Conservation (phyloP, 73 alveolate species). For the Tetrahymena elliotti region DNA sequence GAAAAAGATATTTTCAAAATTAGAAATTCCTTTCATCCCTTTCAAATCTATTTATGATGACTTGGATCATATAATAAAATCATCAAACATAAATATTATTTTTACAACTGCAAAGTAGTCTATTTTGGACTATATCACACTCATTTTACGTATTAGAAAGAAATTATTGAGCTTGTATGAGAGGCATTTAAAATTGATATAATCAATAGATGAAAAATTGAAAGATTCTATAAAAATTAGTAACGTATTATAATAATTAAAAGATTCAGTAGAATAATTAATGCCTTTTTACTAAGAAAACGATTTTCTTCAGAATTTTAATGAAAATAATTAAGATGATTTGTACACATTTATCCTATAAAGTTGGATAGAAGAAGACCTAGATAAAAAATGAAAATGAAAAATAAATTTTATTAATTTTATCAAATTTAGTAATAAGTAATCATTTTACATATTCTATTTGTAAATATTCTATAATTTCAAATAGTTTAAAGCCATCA, state of each 20-base stretch:
- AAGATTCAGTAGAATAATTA: neutral
- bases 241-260: neutral
- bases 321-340: neutral
- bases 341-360: neutral
- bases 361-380: neutral
- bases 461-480: no score
- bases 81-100: neutral
- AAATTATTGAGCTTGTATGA: neutral
- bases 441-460: no score
- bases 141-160: neutral
- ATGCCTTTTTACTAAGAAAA: neutral
- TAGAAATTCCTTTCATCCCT: neutral
- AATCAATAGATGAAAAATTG: neutral
- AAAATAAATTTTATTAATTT: neutral
- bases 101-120: neutral
- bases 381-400: neutral
- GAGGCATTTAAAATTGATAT: neutral
- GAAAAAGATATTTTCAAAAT: neutral
- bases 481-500: no score
- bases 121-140: neutral
- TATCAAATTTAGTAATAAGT: neutral
- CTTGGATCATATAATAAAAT: neutral
- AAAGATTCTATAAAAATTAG: neutral
- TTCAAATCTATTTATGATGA: neutral
- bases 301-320: neutral